Conservation (phyloP, 2,329 filamentous ascomycete genomes). For the Metarhizium humberi region DNA sequence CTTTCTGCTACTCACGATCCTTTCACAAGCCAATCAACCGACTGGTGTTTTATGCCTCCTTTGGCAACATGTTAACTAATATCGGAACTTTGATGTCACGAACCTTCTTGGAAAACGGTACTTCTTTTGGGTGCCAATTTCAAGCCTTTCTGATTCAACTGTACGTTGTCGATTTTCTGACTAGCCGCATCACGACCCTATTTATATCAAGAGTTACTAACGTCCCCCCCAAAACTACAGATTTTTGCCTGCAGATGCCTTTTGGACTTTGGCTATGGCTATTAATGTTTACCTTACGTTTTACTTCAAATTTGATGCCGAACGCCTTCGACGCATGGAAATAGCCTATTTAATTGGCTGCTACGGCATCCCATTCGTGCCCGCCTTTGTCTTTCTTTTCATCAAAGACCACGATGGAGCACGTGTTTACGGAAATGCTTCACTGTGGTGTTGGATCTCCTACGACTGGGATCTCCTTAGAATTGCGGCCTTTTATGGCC, state of each 20-base stretch:
- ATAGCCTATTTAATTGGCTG: conserved; percentile 59
- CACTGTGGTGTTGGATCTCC: conserved; percentile 74
- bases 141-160: conserved; percentile 77
- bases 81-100: conserved; percentile 66
- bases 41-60: conserved; percentile 73
- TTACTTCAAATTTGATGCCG: conserved; percentile 61
- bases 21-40: conserved; percentile 86
- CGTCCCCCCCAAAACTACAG: conserved; percentile 30
- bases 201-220: neutral
- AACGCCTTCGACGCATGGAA: conserved; percentile 57
- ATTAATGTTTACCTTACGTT: conserved; percentile 77
- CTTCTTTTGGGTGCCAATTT: conserved; percentile 53
- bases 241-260: conserved; percentile 69
- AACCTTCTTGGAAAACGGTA: conserved; percentile 40
- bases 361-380: conserved; percentile 65
- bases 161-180: conserved; percentile 35
- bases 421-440: conserved; percentile 64
- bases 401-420: conserved; percentile 40
- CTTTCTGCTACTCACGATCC: conserved; percentile 55
- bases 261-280: conserved; percentile 76
- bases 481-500: conserved; percentile 65
- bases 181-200: neutral
- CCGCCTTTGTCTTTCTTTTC: conserved; percentile 60
- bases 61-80: conserved; percentile 72
- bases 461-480: conserved; percentile 60